Evolutionary conservation across 2,329 filamentous ascomycete species (phyloP).

Genomic region (Dactylonectria estremocensis): DNA sequence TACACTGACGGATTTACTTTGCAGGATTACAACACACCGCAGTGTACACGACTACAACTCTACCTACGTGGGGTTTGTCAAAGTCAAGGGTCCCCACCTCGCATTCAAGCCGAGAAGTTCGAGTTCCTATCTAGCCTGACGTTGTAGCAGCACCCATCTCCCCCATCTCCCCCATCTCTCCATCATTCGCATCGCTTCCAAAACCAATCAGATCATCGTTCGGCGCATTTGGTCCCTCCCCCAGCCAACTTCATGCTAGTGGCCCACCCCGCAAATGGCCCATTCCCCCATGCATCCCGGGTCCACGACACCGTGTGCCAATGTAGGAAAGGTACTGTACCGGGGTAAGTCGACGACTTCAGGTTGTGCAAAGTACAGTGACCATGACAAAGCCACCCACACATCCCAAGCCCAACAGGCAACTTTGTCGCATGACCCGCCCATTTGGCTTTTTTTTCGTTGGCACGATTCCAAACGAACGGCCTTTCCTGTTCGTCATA

Average conservation of each 20-base stretch:
- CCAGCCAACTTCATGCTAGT: slow-evolving; percentile 22
- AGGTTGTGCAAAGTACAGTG: neutral
- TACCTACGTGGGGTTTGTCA: no score
- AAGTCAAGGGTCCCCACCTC: neutral
- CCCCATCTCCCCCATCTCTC: slow-evolving; percentile 1
- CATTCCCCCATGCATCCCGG: neutral
- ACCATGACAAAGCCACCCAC: neutral
- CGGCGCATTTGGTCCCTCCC: slow-evolving; percentile 5
- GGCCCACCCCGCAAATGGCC: slow-evolving; percentile 23
- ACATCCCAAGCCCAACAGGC: neutral
- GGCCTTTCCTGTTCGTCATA: no score
- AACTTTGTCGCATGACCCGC: slow-evolving; percentile 4
- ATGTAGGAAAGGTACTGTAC: neutral
- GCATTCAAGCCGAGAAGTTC: neutral
- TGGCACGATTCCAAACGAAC: no score
- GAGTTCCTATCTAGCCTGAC: neutral
- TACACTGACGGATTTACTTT: neutral
- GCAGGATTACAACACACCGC: neutral
- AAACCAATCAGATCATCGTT: neutral
- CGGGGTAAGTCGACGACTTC: neutral
- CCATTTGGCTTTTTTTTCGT: no score
- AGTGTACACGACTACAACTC: no score
- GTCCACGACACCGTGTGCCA: neutral
- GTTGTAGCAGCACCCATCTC: slow-evolving; percentile 5
- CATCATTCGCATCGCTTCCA: neutral